These are phyloP conservation scores for Paecilomyces variotii DNA, from an alignment of 2,329 filamentous ascomycete genomes.

Conservation along the genomic window DNA sequence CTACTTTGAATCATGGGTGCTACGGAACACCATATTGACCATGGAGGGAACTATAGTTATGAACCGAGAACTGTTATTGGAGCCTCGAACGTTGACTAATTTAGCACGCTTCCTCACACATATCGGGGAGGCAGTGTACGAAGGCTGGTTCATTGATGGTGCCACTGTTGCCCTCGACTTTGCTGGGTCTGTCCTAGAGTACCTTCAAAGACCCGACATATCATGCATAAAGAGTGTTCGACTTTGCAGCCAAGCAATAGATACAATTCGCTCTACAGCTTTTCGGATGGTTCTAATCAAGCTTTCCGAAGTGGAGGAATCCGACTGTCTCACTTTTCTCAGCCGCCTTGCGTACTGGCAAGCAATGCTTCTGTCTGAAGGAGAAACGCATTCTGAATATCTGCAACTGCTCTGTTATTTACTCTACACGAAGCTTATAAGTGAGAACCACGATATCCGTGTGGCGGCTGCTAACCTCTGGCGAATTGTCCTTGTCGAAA, in stretches of 20 bases:
- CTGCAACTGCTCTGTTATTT: conserved; percentile 86
- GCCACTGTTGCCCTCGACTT: conserved; percentile 80
- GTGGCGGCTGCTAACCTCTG: conserved; percentile 74
- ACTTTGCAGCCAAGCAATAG: conserved; percentile 78
- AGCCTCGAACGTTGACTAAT: conserved; percentile 80
- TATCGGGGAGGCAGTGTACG: conserved; percentile 82
- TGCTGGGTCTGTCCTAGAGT: conserved; percentile 74
- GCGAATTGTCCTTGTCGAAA: conserved; percentile 89
- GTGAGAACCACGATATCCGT: conserved; percentile 58
- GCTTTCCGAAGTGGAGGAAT: conserved; percentile 73
- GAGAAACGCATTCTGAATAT: conserved; percentile 71
- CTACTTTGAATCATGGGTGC: conserved; percentile 85
- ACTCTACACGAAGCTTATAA: conserved; percentile 80
- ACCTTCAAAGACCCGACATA: conserved; percentile 78
- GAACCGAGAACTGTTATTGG: conserved; percentile 63
- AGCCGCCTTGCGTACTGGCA: conserved; percentile 93
- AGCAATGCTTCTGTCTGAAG: conserved; percentile 71
- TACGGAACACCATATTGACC: conserved; percentile 65
- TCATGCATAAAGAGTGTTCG: conserved; percentile 75
- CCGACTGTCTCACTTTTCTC: conserved; percentile 63
- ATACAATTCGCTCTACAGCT: conserved; percentile 67
- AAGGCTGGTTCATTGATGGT: conserved; percentile 92
- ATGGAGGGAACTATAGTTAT: conserved; percentile 62
- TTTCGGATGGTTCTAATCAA: conserved; percentile 70
- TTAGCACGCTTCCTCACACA: conserved; percentile 72